These are phyloP conservation scores for Eragrostis tef DNA, from an alignment of 202 grass and related monocot genomes.

Conservation along the genomic window DNA sequence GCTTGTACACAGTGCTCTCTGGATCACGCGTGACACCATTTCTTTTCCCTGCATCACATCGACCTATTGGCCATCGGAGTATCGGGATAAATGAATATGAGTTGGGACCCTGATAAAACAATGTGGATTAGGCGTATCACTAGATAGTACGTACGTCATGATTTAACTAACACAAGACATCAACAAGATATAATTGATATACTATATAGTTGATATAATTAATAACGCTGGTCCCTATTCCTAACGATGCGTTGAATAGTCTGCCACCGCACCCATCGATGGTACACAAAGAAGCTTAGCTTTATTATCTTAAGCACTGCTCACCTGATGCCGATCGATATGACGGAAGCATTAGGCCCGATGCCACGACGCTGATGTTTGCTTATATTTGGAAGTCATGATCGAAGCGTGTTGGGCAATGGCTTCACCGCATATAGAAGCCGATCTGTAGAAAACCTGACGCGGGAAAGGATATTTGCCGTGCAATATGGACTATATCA, in stretches of 20 bases:
- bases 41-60: slow-evolving; percentile 5
- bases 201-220: background rate
- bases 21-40: background rate
- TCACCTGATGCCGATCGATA: slow-evolving; percentile 5
- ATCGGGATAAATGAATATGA: slow-evolving; percentile 14
- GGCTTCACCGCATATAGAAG: slow-evolving; percentile 32
- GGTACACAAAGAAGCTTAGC: background rate
- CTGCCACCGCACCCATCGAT: background rate
- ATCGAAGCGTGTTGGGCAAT: background rate
- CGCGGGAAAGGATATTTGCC: background rate
- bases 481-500: no score
- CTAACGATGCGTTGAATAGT: slow-evolving; percentile 28
- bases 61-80: background rate
- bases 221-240: no score
- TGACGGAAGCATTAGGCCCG: background rate
- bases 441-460: background rate
- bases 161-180: background rate
- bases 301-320: background rate
- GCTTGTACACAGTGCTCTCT: background rate
- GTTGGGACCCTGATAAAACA: background rate
- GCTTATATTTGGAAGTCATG: slow-evolving; percentile 38
- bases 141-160: background rate
- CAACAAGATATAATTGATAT: background rate
- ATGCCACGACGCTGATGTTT: slow-evolving; percentile 32
- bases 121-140: slow-evolving; percentile 19